These are phyloP conservation scores for Blastomyces parvus DNA, from an alignment of 2,329 filamentous ascomycete species.

Conservation along the genomic window DNA sequence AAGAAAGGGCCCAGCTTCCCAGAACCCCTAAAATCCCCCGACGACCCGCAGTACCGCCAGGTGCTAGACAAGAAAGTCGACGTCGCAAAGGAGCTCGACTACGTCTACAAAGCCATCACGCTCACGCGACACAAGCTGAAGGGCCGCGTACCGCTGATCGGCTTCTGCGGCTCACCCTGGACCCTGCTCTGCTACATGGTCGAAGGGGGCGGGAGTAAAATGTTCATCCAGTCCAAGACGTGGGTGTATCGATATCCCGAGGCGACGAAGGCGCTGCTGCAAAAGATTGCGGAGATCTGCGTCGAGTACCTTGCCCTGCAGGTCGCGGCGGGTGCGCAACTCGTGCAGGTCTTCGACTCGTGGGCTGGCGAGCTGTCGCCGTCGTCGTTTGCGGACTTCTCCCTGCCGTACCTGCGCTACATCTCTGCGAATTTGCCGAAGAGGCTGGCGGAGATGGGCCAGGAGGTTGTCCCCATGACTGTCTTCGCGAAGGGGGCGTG, in stretches of 20 bases:
- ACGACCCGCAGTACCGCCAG: slow-evolving; percentile 71
- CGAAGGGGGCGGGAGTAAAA: slow-evolving; percentile 88
- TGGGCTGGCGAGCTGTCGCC: slow-evolving; percentile 95
- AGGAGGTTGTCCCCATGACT: slow-evolving; percentile 85
- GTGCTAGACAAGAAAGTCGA: slow-evolving; percentile 72
- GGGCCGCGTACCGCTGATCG: slow-evolving; percentile 83
- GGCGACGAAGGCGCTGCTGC: slow-evolving; percentile 68
- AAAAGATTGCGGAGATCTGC: slow-evolving; percentile 89
- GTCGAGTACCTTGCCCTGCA: slow-evolving; percentile 90
- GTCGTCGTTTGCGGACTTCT: slow-evolving; percentile 70
- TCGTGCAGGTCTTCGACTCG: slow-evolving; percentile 95
- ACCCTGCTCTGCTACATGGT: slow-evolving; percentile 98
- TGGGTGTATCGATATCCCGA: slow-evolving; percentile 89
- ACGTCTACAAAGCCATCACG: slow-evolving; percentile 93
- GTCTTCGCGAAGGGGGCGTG: slow-evolving; percentile 97
- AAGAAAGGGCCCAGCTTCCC: slow-evolving; percentile 96
- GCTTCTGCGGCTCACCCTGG: slow-evolving; percentile 96
- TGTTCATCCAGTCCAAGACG: slow-evolving; percentile 89
- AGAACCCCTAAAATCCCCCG: slow-evolving; percentile 65
- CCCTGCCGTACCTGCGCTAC: slow-evolving; percentile 73
- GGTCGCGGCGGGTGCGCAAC: slow-evolving; percentile 86
- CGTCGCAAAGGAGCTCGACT: slow-evolving; percentile 73
- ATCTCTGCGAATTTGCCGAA: slow-evolving; percentile 73
- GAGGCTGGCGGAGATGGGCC: slow-evolving; percentile 60
- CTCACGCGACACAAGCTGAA: slow-evolving; percentile 78